phyloP scores from a whole-genome alignment of 331 rosid genomes.

The Acacia concinna region DNA sequence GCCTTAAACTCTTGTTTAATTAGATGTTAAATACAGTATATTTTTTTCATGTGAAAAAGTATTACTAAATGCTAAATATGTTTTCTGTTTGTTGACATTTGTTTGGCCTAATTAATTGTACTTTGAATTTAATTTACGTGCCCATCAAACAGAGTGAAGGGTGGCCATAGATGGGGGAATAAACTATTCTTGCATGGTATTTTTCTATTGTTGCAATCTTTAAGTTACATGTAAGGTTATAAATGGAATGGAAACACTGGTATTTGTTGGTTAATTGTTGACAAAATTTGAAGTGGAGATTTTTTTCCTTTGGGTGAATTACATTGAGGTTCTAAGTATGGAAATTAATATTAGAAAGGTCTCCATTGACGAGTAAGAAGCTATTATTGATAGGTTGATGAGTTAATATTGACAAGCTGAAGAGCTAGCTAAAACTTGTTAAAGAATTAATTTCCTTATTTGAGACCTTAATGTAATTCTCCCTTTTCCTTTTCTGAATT shows the following conservation, averaged over 20 bases:
- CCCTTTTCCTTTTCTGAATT: not conserved
- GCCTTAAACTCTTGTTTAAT: constrained; percentile 20
- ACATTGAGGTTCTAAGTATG: no score
- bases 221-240: constrained; percentile 4
- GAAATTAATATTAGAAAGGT: no score
- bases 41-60: not conserved
- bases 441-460: no score
- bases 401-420: no score
- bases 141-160: constrained; percentile 10
- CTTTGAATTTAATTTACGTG: not conserved
- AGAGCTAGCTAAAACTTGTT: no score
- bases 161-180: not conserved
- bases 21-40: constrained; percentile 5
- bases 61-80: not conserved
- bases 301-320: no score
- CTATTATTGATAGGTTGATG: no score
- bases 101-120: constrained; percentile 7
- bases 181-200: constrained; percentile 10
- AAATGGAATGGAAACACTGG: constrained; percentile 8
- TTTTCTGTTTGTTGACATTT: constrained; percentile 22
- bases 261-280: constrained; percentile 16
- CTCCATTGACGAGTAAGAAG: no score
- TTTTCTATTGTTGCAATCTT: constrained; percentile 16
- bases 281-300: constrained; percentile 5
- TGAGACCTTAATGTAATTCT: no score